These are phyloP conservation scores for Tuber aestivum DNA, from an alignment of 495 filamentous ascomycete species.

Conservation along the genomic window DNA sequence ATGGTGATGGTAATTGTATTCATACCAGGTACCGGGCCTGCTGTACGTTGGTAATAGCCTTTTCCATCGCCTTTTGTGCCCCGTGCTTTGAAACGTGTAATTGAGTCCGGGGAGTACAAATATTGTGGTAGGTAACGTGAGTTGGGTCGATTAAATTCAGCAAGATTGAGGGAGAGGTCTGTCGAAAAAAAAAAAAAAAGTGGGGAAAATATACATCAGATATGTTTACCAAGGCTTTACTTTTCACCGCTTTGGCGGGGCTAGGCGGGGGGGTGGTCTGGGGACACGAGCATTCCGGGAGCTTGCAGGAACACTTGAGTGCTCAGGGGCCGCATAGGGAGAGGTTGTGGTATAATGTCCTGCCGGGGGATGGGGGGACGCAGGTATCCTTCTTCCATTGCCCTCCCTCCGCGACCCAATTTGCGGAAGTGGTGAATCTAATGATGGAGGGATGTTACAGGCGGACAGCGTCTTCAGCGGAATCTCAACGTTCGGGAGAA, in stretches of 20 bases:
- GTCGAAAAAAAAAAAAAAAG: neutral
- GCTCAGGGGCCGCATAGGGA: conserved; percentile 47
- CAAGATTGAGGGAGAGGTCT: neutral
- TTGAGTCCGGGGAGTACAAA: neutral
- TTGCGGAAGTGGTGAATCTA: conserved; percentile 3
- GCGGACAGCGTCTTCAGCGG: conserved; percentile 68
- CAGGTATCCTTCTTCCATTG: conserved; percentile 44
- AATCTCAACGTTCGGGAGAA: conserved; percentile 68
- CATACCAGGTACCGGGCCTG: neutral
- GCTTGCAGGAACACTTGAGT: conserved; percentile 24
- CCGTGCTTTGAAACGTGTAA: neutral
- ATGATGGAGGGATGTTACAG: conserved; percentile 42
- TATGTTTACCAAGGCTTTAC: conserved; percentile 25
- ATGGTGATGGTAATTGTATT: neutral
- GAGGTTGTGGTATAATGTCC: conserved; percentile 52
- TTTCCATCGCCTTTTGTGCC: neutral
- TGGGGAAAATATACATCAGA: neutral
- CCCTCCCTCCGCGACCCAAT: neutral
- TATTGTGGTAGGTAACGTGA: neutral
- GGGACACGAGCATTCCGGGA: conserved; percentile 32
- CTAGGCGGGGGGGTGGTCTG: conserved; percentile 8
- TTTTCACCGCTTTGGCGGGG: conserved; percentile 20
- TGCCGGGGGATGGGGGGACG: conserved; percentile 56
- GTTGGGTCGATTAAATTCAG: neutral
- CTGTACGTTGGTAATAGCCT: neutral